Evolutionary conservation across 176 grass and related monocot species (phyloP).

Genomic region (Bromus sterilis): DNA sequence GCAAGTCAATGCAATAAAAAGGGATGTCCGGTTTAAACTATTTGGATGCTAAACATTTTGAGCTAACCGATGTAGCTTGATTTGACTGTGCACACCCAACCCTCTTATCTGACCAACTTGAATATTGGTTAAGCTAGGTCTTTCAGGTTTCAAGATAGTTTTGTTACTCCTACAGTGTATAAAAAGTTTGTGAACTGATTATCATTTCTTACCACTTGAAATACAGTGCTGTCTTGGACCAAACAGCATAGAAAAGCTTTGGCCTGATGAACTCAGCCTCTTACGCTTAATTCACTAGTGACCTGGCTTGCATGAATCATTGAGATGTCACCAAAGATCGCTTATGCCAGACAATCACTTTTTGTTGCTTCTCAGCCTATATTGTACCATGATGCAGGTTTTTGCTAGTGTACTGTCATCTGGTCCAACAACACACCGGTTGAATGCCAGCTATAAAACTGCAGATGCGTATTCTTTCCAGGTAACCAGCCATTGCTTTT

Average conservation of each 20-base stretch:
- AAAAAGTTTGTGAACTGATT: slow-evolving; percentile 1
- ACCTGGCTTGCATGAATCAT: background rate
- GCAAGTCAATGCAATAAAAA: background rate
- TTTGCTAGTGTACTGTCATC: slow-evolving; percentile 69
- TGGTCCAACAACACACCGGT: slow-evolving; percentile 55
- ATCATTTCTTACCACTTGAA: background rate
- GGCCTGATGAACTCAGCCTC: background rate
- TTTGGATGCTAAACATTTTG: slow-evolving; percentile 8
- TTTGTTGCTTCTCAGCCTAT: background rate
- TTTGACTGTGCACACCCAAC: background rate
- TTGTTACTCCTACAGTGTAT: background rate
- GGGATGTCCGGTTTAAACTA: background rate
- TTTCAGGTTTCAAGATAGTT: background rate
- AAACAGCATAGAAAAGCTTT: background rate
- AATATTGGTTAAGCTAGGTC: background rate
- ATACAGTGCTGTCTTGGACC: background rate
- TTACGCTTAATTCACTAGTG: background rate
- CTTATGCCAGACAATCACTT: background rate
- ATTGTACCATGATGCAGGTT: slow-evolving; percentile 43
- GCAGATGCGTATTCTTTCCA: slow-evolving; percentile 70
- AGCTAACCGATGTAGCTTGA: background rate
- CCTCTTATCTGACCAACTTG: background rate
- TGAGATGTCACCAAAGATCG: background rate
- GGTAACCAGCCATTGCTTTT: slow-evolving; percentile 35
- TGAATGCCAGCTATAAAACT: slow-evolving; percentile 92